Percentiles rank a stretch among this genome's conserved stretches.
phyloP scores from a whole-genome alignment of 805 yeast genomes.

The Ogataea pignaliae region DNA sequence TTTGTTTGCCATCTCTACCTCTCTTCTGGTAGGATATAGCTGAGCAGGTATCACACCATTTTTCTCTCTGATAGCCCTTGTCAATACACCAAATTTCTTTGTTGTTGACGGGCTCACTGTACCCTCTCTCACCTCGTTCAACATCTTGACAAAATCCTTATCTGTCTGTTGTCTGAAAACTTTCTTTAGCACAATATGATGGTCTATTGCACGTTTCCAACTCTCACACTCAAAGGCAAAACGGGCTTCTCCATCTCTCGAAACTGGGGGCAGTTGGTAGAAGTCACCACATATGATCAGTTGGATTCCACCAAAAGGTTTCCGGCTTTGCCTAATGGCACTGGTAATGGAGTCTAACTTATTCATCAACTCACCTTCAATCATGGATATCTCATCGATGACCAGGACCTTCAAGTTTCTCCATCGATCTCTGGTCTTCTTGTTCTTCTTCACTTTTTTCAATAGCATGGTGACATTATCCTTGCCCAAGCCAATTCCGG shows the following conservation, averaged over 20 bases:
- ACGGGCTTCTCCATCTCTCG: conserved; percentile 29
- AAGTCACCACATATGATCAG: conserved; percentile 76
- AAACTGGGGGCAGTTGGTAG: conserved; percentile 76
- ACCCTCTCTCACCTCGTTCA: conserved; percentile 71
- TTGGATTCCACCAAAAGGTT: conserved; percentile 81
- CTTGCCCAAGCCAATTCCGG: conserved; percentile 72
- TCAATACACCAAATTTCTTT: conserved; percentile 44
- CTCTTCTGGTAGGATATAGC: conserved; percentile 65
- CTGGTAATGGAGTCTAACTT: conserved; percentile 60
- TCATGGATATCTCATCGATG: conserved; percentile 79
- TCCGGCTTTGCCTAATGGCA: conserved; percentile 35
- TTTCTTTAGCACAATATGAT: conserved; percentile 55
- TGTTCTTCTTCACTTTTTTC: conserved; percentile 49
- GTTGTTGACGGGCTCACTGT: conserved; percentile 44
- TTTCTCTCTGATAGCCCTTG: conserved; percentile 44
- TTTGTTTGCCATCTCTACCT: conserved; percentile 65
- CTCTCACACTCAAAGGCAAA: conserved; percentile 65
- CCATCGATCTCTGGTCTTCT: conserved; percentile 53
- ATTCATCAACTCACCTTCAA: conserved; percentile 63
- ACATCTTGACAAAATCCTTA: conserved; percentile 62
- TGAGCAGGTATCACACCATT: conserved; percentile 72
- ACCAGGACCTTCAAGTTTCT: conserved; percentile 50
- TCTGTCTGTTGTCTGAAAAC: conserved; percentile 82
- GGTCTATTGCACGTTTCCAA: conserved; percentile 56
- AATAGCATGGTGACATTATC: conserved; percentile 44